Percentiles rank a stretch among this genome's conserved stretches.
phyloP scores from a whole-genome alignment of 805 yeast genomes.

The Ogataea methanolica region DNA sequence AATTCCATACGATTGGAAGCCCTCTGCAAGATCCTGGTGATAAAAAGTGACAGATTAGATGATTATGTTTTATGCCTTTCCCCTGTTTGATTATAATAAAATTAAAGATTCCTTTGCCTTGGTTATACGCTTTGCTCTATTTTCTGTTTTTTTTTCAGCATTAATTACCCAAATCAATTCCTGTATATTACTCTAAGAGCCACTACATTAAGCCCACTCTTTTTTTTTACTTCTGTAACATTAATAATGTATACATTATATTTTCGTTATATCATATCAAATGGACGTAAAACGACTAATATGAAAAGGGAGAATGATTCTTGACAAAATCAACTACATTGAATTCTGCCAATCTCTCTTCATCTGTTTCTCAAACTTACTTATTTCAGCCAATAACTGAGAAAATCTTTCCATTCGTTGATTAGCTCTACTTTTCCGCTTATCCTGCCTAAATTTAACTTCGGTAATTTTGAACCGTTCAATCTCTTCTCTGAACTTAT shows the following conservation, averaged over 20 bases:
- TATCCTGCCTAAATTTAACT: slow-evolving; percentile 17
- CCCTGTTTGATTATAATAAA: not conserved
- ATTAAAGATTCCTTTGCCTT: not conserved
- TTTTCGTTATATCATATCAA: not conserved
- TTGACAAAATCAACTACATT: not conserved
- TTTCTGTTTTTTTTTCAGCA: not conserved
- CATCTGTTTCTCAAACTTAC: slow-evolving; percentile 21
- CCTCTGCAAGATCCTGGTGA: slow-evolving; percentile 13
- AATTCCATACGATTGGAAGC: slow-evolving; percentile 44
- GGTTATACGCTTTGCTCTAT: not conserved
- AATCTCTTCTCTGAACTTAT: slow-evolving; percentile 20
- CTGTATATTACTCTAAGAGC: too few species aligned
- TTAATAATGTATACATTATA: too few species aligned
- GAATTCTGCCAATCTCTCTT: slow-evolving; percentile 6
- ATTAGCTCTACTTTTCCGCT: slow-evolving; percentile 17
- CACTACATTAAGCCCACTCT: too few species aligned
- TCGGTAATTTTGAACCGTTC: slow-evolving; percentile 23
- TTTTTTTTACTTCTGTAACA: too few species aligned
- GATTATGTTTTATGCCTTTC: not conserved
- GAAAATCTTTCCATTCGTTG: slow-evolving; percentile 23
- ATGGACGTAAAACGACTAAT: too few species aligned
- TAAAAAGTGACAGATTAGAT: slow-evolving; percentile 13
- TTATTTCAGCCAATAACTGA: slow-evolving; percentile 19
- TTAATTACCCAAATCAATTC: not conserved
- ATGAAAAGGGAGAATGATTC: not conserved